Evolutionary conservation across 495 filamentous ascomycete genomes (phyloP), one percentile per base, ranked within the genome.

Genomic region (Penicillium ochrochloron): DNA sequence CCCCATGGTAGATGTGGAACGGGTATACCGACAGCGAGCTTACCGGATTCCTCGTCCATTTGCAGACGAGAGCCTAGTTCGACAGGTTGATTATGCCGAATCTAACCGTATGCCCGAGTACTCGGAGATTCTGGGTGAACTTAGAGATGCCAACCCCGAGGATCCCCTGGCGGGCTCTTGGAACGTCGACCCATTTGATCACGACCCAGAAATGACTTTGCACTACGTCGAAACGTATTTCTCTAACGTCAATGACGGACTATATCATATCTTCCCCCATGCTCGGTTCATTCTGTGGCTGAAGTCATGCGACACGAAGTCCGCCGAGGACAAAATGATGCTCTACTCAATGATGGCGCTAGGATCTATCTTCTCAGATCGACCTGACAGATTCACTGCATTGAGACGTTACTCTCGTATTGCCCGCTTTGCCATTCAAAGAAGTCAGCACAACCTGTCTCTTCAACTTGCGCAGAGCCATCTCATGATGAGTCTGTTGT

Each of bases 311-410:
- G 80, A 66, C 15, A 73, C 76, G 21, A 90, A 89, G 70, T 84
- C 80, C 48, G 77, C 80, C 65, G 86, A 87, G 72, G 89, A 91
- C 74, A 83, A 83, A 67, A 92, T 91, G 87, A 80, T 89, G 53
- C 81, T 89, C 52, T 92, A 90, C 76, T 84, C 83, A 14, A 83
- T 88, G 68, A 83, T 91, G 67, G 80, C 85, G 2, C 63, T 87
- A 64, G 86, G 83, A 9, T 81, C 86, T 15, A 70, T 84, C 1
- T 88, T 90, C 64, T 86, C 88, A 0, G 72, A 80, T 15, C 80
- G 83, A n/a, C 62, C 79, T n/a, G 82, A 83, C 54, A 74, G 76
- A 57, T 75, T 80, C 37, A 66, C 70, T 23, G 73, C 81, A 3
- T 75, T 85, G 25, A 79, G 73, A 62, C 77, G 79, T 31, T 89